These are phyloP conservation scores for Backusella macrospora DNA, from an alignment of 192 early-diverging fungal species.

Conservation along the genomic window DNA sequence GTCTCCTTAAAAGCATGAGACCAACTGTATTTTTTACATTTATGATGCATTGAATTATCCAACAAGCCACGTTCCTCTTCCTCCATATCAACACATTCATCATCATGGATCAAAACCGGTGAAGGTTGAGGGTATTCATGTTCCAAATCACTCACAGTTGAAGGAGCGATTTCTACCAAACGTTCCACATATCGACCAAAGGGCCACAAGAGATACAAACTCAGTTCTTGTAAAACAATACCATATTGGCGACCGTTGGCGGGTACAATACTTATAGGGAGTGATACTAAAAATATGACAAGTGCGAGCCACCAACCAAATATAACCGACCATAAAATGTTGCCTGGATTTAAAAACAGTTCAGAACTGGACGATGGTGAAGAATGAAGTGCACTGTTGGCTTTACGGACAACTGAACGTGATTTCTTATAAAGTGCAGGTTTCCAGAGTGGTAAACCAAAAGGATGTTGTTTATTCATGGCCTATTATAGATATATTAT, in stretches of 20 bases:
- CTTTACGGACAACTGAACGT: conserved; percentile 80
- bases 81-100: neutral
- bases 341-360: conserved; percentile 80
- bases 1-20: conserved; percentile 15
- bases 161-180: conserved; percentile 38
- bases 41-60: neutral
- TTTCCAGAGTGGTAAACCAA: conserved; percentile 97
- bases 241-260: conserved; percentile 62
- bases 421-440: conserved; percentile 96
- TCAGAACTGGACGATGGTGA: conserved; percentile 59
- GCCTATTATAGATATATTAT: conserved; percentile 46
- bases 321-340: conserved; percentile 81
- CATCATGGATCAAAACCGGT: conserved; percentile 14
- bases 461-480: conserved; percentile 85
- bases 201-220: conserved; percentile 91
- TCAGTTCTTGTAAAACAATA: conserved; percentile 72
- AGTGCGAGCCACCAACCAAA: conserved; percentile 91
- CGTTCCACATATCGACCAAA: conserved; percentile 94
- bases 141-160: conserved; percentile 10
- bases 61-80: conserved; percentile 11
- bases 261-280: conserved; percentile 61
- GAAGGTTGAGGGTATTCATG: neutral
- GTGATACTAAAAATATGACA: conserved; percentile 64
- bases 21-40: conserved; percentile 16
- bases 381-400: conserved; percentile 82